Evolutionary conservation across 2,329 filamentous ascomycete species (phyloP), one percentile per base, ranked within the genome.

Genomic region (Neofusicoccum umdonicola): DNA sequence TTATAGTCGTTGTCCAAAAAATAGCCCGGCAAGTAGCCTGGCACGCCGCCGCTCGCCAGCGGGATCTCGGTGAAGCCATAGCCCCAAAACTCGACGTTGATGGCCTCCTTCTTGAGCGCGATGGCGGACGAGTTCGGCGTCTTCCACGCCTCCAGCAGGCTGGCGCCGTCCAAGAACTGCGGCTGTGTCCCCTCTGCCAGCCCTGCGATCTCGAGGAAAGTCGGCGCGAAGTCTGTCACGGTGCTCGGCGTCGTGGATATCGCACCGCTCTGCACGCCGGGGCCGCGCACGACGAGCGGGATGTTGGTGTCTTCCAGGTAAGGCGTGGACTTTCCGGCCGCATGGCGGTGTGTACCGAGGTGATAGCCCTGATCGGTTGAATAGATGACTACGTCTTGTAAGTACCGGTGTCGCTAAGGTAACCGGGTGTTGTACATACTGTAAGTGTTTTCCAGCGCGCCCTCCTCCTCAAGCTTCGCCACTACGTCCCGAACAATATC

Each of bases 401-500:
- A 31, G 27, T 31, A 7, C 27, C 27, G 2, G 27, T 31, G 5
- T 7, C 6, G 27, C 27, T 31, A 7, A 5, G 27, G 27, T 31
- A 31, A 31, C 6, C 6, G 4, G 6, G 27, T 31, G 27, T 31
- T 31, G 12, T 50, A 2, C 47, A 5, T 37, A 52, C 34, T 17
- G 47, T 72, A 73, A 0, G 71, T 75, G 41, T 76, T 72, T 3
- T 74, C 66, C 11, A 73, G 42, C 1, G 64, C 41, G 1, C 67
- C 67, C 31, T 69, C 71, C 8, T 68, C 68, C n/a, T 74, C 70
- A 1, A 77, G 68, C 62, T 66, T 68, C 4, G 66, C 44, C 0
- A 78, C 52, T 1, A 77, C 70, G 56, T 77, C 74, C 35, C 72
- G 69, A 3, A 77, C 67, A 3, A 77, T 74, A 19, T 77, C 75